These are phyloP conservation scores for Citrus sinensis DNA, from an alignment of 345 rosid genomes.

Conservation along the genomic window DNA sequence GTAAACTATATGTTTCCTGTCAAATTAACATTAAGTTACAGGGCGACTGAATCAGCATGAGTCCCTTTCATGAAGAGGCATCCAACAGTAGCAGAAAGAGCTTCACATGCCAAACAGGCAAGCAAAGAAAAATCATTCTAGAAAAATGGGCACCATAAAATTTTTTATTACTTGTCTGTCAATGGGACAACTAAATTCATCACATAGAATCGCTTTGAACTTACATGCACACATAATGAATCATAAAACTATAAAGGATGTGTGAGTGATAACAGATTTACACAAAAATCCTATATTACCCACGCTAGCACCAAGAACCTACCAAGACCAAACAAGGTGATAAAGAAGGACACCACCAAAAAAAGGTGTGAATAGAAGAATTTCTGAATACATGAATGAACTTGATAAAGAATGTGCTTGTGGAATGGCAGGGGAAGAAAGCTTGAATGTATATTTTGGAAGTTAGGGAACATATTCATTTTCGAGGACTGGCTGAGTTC, in stretches of 20 bases:
- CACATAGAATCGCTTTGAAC: constrained; percentile 38
- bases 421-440: constrained; percentile 10
- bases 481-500: constrained; percentile 90
- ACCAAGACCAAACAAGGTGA: constrained; percentile 23
- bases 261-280: constrained; percentile 26
- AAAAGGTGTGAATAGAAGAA: constrained; percentile 41
- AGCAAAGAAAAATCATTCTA: not conserved
- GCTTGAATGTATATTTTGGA: constrained; percentile 23
- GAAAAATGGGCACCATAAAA: constrained; percentile 16
- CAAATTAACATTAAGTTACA: not conserved
- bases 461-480: constrained; percentile 70
- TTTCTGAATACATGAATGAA: constrained; percentile 36
- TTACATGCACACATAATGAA: constrained; percentile 46
- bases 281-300: constrained; percentile 39
- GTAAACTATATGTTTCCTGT: not conserved
- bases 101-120: not conserved
- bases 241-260: constrained; percentile 35
- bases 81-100: not conserved
- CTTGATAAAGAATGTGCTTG: constrained; percentile 39
- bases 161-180: constrained; percentile 43
- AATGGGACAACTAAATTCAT: constrained; percentile 45
- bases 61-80: not conserved
- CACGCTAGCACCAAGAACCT: constrained; percentile 33
- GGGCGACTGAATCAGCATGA: not conserved
- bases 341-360: constrained; percentile 27